Evolutionary conservation across 768 basidiomycete species (phyloP).

Genomic region (Cystobasidium onofrii): DNA sequence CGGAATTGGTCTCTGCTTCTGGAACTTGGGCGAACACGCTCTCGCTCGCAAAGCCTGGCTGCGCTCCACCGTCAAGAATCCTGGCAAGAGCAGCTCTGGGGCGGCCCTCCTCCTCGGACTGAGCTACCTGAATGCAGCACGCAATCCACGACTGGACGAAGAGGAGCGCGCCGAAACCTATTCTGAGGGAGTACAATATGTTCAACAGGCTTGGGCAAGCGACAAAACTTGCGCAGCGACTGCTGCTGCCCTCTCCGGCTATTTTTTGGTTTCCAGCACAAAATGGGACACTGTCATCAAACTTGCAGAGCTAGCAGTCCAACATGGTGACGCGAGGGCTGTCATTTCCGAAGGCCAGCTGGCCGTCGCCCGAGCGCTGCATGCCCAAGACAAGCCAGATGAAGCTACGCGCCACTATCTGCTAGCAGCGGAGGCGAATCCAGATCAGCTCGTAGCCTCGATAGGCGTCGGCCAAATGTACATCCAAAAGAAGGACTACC

Average conservation of each 20-base stretch:
- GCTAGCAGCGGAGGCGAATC: slow-evolving; percentile 51
- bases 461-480: slow-evolving; percentile 82
- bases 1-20: slow-evolving; percentile 88
- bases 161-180: slow-evolving; percentile 57
- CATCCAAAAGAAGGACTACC: slow-evolving; percentile 69
- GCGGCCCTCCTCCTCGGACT: slow-evolving; percentile 75
- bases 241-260: slow-evolving; percentile 70
- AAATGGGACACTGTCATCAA: slow-evolving; percentile 65
- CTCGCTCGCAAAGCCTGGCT: slow-evolving; percentile 86
- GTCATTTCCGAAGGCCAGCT: slow-evolving; percentile 79
- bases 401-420: slow-evolving; percentile 52
- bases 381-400: slow-evolving; percentile 57
- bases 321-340: slow-evolving; percentile 80
- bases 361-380: slow-evolving; percentile 69
- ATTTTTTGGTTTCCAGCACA: slow-evolving; percentile 58
- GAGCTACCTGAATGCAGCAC: slow-evolving; percentile 76
- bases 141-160: slow-evolving; percentile 55
- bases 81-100: slow-evolving; percentile 54
- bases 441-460: slow-evolving; percentile 62
- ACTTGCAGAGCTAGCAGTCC: slow-evolving; percentile 84
- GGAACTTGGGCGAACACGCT: slow-evolving; percentile 73
- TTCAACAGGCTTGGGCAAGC: slow-evolving; percentile 63
- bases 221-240: slow-evolving; percentile 68
- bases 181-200: slow-evolving; percentile 59
- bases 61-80: slow-evolving; percentile 45